Evolutionary conservation across 805 yeast genomes (phyloP), one percentile per base, ranked within the genome.

Genomic region (Ogataea chonburiensis): DNA sequence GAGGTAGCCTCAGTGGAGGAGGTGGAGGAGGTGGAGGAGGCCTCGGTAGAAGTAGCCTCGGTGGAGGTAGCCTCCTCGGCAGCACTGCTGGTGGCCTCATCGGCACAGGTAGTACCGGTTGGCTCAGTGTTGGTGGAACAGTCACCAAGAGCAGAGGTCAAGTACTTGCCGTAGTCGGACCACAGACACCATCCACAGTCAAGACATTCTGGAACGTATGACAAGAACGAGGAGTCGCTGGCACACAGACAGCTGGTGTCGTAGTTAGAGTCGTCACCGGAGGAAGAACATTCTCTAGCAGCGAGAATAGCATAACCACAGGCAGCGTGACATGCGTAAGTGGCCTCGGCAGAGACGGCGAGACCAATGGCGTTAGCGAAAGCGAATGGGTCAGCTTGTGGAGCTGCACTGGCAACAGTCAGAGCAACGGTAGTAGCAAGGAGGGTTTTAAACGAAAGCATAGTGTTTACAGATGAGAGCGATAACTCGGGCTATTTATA

Each of bases 151-250:
- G 67, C 58, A 9, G 43, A 24, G 16, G 55, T 40, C 34, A 63
- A 53, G 47, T 46, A 63, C 1, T 40, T 32, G 24, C 65, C 61
- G 46, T 64, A 64, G 47, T 63, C 60, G 31, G 40, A 39, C 68
- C 68, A 64, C 42, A 64, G 43, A 35, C 66, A 61, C 66, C 69
- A 63, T 28, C 67, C 69, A 59, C 69, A 65, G 31, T 51, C 63
- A 46, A 65, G 53, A 52, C 70, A 65, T 5, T 45, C 42, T n/a
- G 47, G 45, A 42, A 63, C 61, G 28, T 52, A 46, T 7, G 36
- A 23, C 31, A 51, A 12, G 53, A 64, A 64, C 5, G 40, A 17
- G 19, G 61, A 33, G 22, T 31, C 63, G 0, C 38, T 28, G 10
- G 46, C 29, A 60, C 70, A 64, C 27, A 64, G 46, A 50, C 67